phyloP scores from a whole-genome alignment of 768 basidiomycete species.

The Termitomyces heimii region DNA sequence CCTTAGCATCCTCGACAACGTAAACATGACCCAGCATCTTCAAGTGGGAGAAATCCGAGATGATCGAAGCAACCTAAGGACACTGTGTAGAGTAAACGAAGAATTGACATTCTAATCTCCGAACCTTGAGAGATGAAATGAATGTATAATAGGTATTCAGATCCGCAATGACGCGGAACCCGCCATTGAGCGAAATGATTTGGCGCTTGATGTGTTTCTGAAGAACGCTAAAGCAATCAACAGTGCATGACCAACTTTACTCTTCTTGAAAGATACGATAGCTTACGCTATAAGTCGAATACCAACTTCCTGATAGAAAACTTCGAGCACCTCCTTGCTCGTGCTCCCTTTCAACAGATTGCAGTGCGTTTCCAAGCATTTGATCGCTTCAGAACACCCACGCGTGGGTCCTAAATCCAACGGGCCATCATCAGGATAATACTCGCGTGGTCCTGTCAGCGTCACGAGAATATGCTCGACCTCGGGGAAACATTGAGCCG shows the following conservation, averaged over 20 bases:
- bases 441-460: constrained; percentile 79
- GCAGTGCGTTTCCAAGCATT: constrained; percentile 87
- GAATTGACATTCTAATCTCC: neutral
- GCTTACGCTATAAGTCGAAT: constrained; percentile 74
- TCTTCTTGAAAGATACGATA: constrained; percentile 15
- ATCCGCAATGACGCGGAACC: constrained; percentile 95
- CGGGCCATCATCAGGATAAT: constrained; percentile 80
- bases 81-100: neutral
- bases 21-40: constrained; percentile 98
- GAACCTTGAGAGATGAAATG: constrained; percentile 77
- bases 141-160: constrained; percentile 91
- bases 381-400: constrained; percentile 87
- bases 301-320: constrained; percentile 97
- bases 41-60: constrained; percentile 85
- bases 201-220: constrained; percentile 97
- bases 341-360: constrained; percentile 89
- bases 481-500: constrained; percentile 29
- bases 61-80: constrained; percentile 65
- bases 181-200: constrained; percentile 91
- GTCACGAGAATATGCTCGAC: constrained; percentile 91
- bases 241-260: neutral
- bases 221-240: constrained; percentile 54
- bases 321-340: constrained; percentile 93
- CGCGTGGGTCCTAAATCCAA: constrained; percentile 82
- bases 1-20: constrained; percentile 93